A percentile compares a stretch with the other conserved stretches of the same genome.
phyloP scores from a whole-genome alignment of 805 yeast species.

The Ogataea trehaloabstinens region DNA sequence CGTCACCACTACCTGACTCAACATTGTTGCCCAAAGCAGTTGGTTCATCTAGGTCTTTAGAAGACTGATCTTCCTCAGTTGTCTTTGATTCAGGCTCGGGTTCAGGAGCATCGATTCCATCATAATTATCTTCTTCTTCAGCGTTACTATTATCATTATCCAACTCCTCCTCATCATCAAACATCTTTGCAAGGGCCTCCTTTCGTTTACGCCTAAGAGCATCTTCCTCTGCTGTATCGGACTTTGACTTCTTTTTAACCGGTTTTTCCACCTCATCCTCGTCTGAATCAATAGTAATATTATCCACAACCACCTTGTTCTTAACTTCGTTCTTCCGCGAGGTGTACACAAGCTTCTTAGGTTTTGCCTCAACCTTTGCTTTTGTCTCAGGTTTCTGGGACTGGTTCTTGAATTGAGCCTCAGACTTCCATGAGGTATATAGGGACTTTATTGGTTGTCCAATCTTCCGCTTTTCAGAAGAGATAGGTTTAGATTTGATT shows the following conservation, averaged over 20 bases:
- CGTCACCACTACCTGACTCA: slow-evolving; percentile 3
- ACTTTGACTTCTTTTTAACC: slow-evolving; percentile 18
- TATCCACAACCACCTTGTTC: slow-evolving; percentile 13
- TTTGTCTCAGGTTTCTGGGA: background rate
- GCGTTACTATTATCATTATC: slow-evolving; percentile 4
- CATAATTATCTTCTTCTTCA: slow-evolving; percentile 10
- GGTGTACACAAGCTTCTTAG: slow-evolving; percentile 11
- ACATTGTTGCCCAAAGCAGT: slow-evolving; percentile 1
- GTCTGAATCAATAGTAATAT: slow-evolving; percentile 5
- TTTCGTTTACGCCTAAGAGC: slow-evolving; percentile 7
- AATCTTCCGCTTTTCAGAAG: slow-evolving; percentile 3
- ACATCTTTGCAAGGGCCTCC: slow-evolving; percentile 21
- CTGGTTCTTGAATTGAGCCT: slow-evolving; percentile 1
- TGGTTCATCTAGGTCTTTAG: slow-evolving; percentile 1
- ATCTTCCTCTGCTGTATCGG: slow-evolving; percentile 6
- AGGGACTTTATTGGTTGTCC: slow-evolving; percentile 11
- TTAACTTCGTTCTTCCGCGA: slow-evolving; percentile 17
- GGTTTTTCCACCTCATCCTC: slow-evolving; percentile 12
- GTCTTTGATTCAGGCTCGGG: slow-evolving; percentile 1
- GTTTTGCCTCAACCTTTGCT: slow-evolving; percentile 1
- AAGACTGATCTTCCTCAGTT: slow-evolving; percentile 5
- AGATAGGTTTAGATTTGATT: slow-evolving; percentile 18
- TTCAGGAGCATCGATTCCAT: slow-evolving; percentile 6
- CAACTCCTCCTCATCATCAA: slow-evolving; percentile 23
- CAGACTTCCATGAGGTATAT: slow-evolving; percentile 10